A percentile compares a stretch with the other conserved stretches of the same genome.
Conservation (phyloP, 78 protist genomes). For the Dictyostelium discoideum region dicty_2.7 NC_007088.5:4475501-4476000, state of each 20-base stretch:
- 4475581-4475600: constrained; percentile 64
- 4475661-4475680: constrained; percentile 67
- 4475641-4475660: constrained; percentile 72
- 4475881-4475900: too few relatives aligned
- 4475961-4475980: too few relatives aligned
- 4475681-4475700: constrained; percentile 55
- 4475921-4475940: too few relatives aligned
- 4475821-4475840: too few relatives aligned
- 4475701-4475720: background rate
- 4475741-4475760: background rate
- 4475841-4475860: too few relatives aligned
- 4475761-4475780: background rate
- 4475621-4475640: constrained; percentile 57
- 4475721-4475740: background rate
- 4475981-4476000: too few relatives aligned
- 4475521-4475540: constrained; percentile 71
- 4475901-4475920: too few relatives aligned
- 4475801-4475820: too few relatives aligned
- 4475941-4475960: too few relatives aligned
- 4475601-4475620: constrained; percentile 55
- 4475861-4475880: too few relatives aligned
- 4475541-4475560: constrained; percentile 71
- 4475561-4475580: constrained; percentile 65
- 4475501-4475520: constrained; percentile 66
- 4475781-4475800: too few relatives aligned